phyloP scores from a whole-genome alignment of 1,284 basidiomycete species.

The Neolentinus lepideus region DNA sequence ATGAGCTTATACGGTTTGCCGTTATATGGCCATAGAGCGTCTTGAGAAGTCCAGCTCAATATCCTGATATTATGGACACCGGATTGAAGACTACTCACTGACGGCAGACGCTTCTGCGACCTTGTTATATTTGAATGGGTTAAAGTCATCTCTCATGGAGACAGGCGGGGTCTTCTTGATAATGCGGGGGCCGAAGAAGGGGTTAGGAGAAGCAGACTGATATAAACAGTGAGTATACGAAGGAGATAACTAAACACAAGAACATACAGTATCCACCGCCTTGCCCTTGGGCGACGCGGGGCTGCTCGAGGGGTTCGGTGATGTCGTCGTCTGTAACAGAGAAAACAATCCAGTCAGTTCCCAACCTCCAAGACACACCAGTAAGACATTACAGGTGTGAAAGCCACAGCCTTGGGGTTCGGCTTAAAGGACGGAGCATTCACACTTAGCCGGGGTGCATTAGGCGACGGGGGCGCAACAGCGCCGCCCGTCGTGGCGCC shows the following conservation, averaged over 20 bases:
- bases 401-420: slow-evolving; percentile 72
- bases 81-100: slow-evolving; percentile 38
- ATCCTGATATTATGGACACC: neutral
- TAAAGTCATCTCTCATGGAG: slow-evolving; percentile 90
- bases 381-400: slow-evolving; percentile 52
- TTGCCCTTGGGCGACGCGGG: slow-evolving; percentile 55
- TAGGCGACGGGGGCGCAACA: slow-evolving; percentile 27
- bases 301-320: slow-evolving; percentile 34
- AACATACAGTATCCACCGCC: slow-evolving; percentile 28
- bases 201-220: slow-evolving; percentile 38
- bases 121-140: slow-evolving; percentile 86
- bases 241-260: slow-evolving; percentile 7
- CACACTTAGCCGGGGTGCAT: slow-evolving; percentile 48
- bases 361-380: slow-evolving; percentile 14
- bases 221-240: slow-evolving; percentile 4
- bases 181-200: slow-evolving; percentile 80
- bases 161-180: slow-evolving; percentile 69
- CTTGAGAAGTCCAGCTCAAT: slow-evolving; percentile 27
- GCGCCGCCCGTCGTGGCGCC: slow-evolving; percentile 21
- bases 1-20: slow-evolving; percentile 81
- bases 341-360: neutral
- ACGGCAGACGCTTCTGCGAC: slow-evolving; percentile 68
- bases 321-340: slow-evolving; percentile 13
- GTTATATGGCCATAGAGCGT: slow-evolving; percentile 79
- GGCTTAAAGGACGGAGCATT: slow-evolving; percentile 79